A percentile compares a stretch with the other conserved stretches of the same genome.
Evolutionary conservation across 148 eudicot species (phyloP).

Genomic region (Chenopodium quinoa): DNA sequence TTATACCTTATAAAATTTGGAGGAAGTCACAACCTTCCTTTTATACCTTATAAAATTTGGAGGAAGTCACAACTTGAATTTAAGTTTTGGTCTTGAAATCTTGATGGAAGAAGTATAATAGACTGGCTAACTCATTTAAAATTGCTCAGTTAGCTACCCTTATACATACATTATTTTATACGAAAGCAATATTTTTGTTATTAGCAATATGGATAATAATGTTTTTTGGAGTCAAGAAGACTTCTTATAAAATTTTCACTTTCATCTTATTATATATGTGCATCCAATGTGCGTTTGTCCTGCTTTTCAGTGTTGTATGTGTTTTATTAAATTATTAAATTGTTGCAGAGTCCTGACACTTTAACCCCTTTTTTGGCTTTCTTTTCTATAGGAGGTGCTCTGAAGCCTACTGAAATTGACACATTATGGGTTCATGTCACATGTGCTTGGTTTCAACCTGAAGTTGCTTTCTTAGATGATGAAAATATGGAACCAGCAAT

Average conservation of each 20-base stretch:
- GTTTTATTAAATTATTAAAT: conserved; percentile 8
- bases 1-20: not conserved
- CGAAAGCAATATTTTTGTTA: not conserved
- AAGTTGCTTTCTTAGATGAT: conserved; percentile 68
- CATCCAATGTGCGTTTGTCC: too few species aligned
- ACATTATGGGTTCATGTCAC: conserved; percentile 94
- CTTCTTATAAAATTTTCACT: not conserved
- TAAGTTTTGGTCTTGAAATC: not conserved
- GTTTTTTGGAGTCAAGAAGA: not conserved
- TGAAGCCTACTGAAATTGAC: conserved; percentile 90
- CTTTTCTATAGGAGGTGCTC: conserved; percentile 75
- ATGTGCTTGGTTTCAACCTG: conserved; percentile 98
- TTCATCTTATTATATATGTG: not conserved
- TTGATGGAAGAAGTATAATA: not conserved
- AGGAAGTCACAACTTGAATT: not conserved
- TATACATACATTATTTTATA: not conserved
- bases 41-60: not conserved
- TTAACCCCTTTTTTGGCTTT: not conserved
- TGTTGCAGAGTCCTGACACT: not conserved
- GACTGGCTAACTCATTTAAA: not conserved
- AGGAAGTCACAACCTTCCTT: not conserved
- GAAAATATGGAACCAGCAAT: conserved; percentile 92
- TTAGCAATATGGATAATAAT: not conserved
- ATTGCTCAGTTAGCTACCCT: not conserved
- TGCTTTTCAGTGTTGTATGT: not conserved